Evolutionary conservation across 106 monocot genomes (phyloP).

Genomic region (Apostasia ramifera): DNA sequence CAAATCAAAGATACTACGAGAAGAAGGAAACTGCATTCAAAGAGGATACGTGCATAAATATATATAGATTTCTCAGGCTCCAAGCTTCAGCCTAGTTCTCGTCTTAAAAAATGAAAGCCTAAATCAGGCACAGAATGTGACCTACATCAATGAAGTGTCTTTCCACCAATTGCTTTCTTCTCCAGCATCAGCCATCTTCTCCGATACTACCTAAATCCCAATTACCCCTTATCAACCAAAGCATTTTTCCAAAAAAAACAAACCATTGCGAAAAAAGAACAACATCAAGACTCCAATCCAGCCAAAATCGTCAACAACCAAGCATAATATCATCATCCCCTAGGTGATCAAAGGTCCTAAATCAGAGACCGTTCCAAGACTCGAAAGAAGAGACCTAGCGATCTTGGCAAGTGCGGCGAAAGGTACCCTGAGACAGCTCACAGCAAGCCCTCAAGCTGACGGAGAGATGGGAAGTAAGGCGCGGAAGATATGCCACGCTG

Average conservation of each 20-base stretch:
- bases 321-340: not conserved
- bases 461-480: slow-evolving; percentile 68
- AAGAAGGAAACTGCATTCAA: too few relatives aligned
- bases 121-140: slow-evolving; percentile 19
- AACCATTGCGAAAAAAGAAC: not conserved
- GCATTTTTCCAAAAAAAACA: slow-evolving; percentile 14
- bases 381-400: slow-evolving; percentile 52
- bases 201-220: slow-evolving; percentile 67
- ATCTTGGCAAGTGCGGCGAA: slow-evolving; percentile 81
- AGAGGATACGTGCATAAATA: too few relatives aligned
- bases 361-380: slow-evolving; percentile 14
- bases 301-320: not conserved
- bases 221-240: slow-evolving; percentile 53
- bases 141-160: slow-evolving; percentile 29
- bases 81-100: too few relatives aligned
- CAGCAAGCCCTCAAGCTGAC: slow-evolving; percentile 72
- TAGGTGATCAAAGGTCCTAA: not conserved
- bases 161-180: slow-evolving; percentile 21
- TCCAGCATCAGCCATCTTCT: slow-evolving; percentile 74
- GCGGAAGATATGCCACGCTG: slow-evolving; percentile 30
- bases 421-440: slow-evolving; percentile 92
- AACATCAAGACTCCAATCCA: not conserved
- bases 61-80: too few relatives aligned
- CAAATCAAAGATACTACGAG: too few relatives aligned
- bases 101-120: too few relatives aligned